Base-by-base conservation (phyloP, 306 rosid genomes). In the Gillenia trifoliata region DNA sequence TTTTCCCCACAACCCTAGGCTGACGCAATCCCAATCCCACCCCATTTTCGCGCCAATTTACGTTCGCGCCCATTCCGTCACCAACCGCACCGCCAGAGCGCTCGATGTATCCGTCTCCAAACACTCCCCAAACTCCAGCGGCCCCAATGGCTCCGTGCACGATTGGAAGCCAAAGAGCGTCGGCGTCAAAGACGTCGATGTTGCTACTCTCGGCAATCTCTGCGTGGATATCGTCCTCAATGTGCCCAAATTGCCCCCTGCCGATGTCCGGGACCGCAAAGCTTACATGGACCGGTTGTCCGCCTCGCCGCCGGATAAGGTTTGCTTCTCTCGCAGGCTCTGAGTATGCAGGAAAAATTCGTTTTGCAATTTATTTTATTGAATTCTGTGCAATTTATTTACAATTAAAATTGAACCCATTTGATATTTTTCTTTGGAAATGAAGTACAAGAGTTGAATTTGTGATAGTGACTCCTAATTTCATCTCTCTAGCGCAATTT, bases 141-240 rank as follows among this genome's bases (percentile, higher is more conserved):
- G 33, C n/a, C 61, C 67, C 20, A 81, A 83, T 47, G 80, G 72
- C 71, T 43, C 83, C 47, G 54, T 45, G 23, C 40, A 4, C 8
- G 79, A 63, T 68, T 81, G 79, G 57, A 83, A 81, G 40, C 71
- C 84, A 75, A 71, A 75, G 29, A 71, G 80, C 64, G 73, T 55
- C 6, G 63, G 70, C 36, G 66, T 75, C 19, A 94, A 92, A 80
- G 79, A 85, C 75, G 69, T 85, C 15, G 97, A 94, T 73, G 92
- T 94, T 56, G 86, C 93, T 25, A 94, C 97, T 8, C 78, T 94
- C 5, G 97, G 96, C 29, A 94, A 94, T 63, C 97, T 94, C 64
- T 94, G 99, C 64, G 89, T 94, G 3, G 99, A 94, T 55, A 86
- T 94, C 68, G 99, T 94, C 45, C 96, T 94, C 45, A 86, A 80